These are phyloP conservation scores for Symbiodinium natans DNA, from an alignment of 73 alveolate genomes.

Conservation along the genomic window DNA sequence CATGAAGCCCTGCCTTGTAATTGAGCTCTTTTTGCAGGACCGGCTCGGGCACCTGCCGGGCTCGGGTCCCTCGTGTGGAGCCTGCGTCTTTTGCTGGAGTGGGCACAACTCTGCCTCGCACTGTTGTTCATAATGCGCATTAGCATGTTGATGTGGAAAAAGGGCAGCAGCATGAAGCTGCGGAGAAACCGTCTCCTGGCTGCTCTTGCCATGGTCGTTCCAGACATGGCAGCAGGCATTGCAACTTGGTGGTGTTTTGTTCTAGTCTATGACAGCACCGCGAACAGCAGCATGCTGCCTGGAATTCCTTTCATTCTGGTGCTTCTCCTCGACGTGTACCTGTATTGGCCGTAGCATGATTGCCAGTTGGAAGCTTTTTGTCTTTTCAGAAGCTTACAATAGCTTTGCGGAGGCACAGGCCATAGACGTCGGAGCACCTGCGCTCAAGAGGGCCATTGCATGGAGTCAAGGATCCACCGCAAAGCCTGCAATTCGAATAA, in stretches of 20 bases:
- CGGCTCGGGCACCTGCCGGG: not conserved
- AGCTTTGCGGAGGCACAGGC: too few relatives aligned
- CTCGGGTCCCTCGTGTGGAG: not conserved
- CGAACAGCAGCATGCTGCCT: not conserved
- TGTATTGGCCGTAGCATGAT: not conserved
- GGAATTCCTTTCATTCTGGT: not conserved
- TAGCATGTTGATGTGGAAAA: not conserved
- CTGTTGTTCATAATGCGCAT: not conserved
- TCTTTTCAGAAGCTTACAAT: too few relatives aligned
- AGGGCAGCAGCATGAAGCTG: not conserved
- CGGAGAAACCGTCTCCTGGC: not conserved
- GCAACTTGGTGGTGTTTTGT: not conserved
- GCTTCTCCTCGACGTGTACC: not conserved
- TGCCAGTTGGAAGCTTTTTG: not conserved
- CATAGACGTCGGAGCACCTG: too few relatives aligned
- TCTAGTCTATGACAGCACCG: not conserved
- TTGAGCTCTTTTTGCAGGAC: not conserved
- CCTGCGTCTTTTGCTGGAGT: not conserved
- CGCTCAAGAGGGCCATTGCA: too few relatives aligned
- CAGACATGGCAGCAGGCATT: not conserved
- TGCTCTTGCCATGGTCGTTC: not conserved
- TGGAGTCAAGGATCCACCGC: too few relatives aligned
- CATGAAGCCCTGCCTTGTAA: too few relatives aligned
- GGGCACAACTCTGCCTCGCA: constrained; percentile 13
- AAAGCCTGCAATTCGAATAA: too few relatives aligned